Base-by-base conservation (phyloP, 148 eudicot species). In the Chenopodium formosanum region DNA sequence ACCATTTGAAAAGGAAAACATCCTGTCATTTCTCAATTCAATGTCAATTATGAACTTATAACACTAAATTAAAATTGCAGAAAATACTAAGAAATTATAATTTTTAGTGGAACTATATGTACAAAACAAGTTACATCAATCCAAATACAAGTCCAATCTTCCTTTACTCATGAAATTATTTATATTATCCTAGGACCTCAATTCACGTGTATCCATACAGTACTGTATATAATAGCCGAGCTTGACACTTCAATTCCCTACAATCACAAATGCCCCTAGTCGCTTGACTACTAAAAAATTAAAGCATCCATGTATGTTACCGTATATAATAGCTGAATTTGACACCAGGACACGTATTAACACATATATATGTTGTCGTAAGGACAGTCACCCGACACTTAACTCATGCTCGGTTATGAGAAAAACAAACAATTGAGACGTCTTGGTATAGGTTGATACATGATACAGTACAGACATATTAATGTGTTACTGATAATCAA, bases 181-280 rank as follows among this genome's bases (percentile, higher is more conserved):
- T 17, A 70, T 70, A 40, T 37, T 70, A 72, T 72, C 75, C n/a
- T 44, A 9, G 75, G 75, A 46, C 75, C 7, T 72, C 23, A 29
- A 72, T 9, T 72, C 56, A 72, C 23, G 31, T 6, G 46, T 34
- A 70, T 40, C 74, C 2, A 25, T 25, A 25, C 25, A 25, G 25
- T 25, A 25, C 25, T 25, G 25, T 25, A 25, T 25, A 25, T 25
- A 25, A 25, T 25, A 25, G 25, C 25, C 25, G 25, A 25, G 25
- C 25, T 25, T 25, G 25, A 25, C 25, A 25, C 25, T 25, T 25
- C 25, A 25, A 25, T 25, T 25, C 25, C 25, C 25, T 25, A 25
- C 63, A 73, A 3, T 11, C 37, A 17, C 4, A 13, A 25, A n/a
- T 23, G 19, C 37, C 31, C 13, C 37, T 4, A 19, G 62, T 56